phyloP scores from a whole-genome alignment of 2,329 filamentous ascomycete genomes.

The Calonectria pseudoreteaudii region DNA sequence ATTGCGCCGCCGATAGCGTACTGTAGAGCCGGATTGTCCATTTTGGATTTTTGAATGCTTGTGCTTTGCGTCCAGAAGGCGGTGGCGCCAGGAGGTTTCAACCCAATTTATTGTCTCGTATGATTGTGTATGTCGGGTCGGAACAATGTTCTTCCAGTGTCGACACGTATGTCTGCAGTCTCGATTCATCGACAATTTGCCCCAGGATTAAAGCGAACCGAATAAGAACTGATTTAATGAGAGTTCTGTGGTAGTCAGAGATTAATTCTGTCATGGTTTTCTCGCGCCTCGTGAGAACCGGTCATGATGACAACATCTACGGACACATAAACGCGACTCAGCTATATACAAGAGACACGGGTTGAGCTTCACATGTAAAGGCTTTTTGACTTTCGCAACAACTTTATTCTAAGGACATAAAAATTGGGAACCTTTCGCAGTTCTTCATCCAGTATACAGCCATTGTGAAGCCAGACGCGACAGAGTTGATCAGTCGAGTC shows the following conservation, averaged over 20 bases:
- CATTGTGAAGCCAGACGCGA: neutral
- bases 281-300: neutral
- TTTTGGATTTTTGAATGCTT: conserved; percentile 9
- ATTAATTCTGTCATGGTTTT: neutral
- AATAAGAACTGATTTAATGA: neutral
- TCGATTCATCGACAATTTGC: neutral
- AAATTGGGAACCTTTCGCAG: neutral
- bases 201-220: neutral
- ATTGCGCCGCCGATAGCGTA: conserved; percentile 28
- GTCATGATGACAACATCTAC: neutral
- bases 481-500: neutral
- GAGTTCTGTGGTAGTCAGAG: accelerated
- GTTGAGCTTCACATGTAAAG: neutral
- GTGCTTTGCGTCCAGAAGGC: conserved; percentile 10
- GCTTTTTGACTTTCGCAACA: neutral
- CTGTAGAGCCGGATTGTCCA: conserved; percentile 29
- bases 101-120: conserved; percentile 27
- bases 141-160: conserved; percentile 33
- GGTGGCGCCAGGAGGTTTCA: conserved; percentile 20
- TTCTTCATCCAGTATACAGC: neutral
- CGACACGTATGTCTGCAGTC: neutral
- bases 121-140: conserved; percentile 32
- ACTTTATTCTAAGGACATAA: neutral
- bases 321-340: no score
- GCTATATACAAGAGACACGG: no score